Percentiles rank a stretch among this genome's conserved stretches.
Evolutionary conservation across 2,329 filamentous ascomycete genomes (phyloP).

Genomic region (Leptographium procerum): DNA sequence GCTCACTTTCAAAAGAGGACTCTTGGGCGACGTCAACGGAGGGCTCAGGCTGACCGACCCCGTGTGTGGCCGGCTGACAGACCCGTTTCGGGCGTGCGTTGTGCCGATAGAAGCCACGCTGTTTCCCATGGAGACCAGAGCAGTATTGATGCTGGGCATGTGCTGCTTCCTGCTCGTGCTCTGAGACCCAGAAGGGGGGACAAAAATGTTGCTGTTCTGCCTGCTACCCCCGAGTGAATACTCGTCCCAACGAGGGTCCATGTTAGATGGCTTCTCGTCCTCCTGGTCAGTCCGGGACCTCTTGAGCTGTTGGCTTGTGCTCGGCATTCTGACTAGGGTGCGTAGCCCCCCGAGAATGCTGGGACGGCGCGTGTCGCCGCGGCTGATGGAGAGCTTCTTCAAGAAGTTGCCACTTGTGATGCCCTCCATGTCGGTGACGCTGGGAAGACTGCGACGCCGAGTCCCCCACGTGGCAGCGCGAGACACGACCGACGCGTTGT

Average conservation of each 20-base stretch:
- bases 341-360: slow-evolving; percentile 43
- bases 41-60: slow-evolving; percentile 23
- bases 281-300: slow-evolving; percentile 29
- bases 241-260: slow-evolving; percentile 17
- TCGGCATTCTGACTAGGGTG: slow-evolving; percentile 38
- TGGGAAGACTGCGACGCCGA: slow-evolving; percentile 52
- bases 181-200: slow-evolving; percentile 36
- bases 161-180: slow-evolving; percentile 37
- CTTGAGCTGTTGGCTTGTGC: slow-evolving; percentile 31
- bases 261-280: slow-evolving; percentile 21
- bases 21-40: slow-evolving; percentile 30
- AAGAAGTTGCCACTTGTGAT: slow-evolving; percentile 49
- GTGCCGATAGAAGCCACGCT: slow-evolving; percentile 44
- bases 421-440: slow-evolving; percentile 45
- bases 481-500: slow-evolving; percentile 48
- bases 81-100: slow-evolving; percentile 46
- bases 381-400: slow-evolving; percentile 48
- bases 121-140: slow-evolving; percentile 43
- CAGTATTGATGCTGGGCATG: slow-evolving; percentile 47
- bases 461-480: slow-evolving; percentile 61
- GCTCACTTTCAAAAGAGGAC: slow-evolving; percentile 35
- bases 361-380: slow-evolving; percentile 34
- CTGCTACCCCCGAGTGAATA: slow-evolving; percentile 18
- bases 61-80: slow-evolving; percentile 32
- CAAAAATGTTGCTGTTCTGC: slow-evolving; percentile 29